phyloP scores from a whole-genome alignment of 73 alveolate species.

The Paramecium primaurelia region DNA sequence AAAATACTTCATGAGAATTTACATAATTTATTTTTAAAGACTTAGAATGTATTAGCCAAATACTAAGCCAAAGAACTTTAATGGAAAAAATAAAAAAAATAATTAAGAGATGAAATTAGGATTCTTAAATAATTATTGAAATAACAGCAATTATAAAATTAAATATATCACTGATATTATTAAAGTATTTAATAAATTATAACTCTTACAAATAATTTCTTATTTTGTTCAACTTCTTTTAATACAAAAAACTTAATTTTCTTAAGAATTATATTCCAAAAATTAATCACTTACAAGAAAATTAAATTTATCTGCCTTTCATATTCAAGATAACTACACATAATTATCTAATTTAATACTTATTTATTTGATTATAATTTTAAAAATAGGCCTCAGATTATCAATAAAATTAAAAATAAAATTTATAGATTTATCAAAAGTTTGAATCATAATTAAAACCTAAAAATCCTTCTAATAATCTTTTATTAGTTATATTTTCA shows the following conservation, averaged over 20 bases:
- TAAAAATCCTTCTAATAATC: too few relatives aligned
- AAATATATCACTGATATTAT: not conserved
- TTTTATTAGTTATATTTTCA: too few relatives aligned
- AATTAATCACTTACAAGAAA: too few relatives aligned
- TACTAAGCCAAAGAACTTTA: not conserved
- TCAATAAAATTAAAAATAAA: too few relatives aligned
- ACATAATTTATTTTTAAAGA: not conserved
- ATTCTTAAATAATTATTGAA: not conserved
- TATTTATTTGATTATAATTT: too few relatives aligned
- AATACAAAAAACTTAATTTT: too few relatives aligned
- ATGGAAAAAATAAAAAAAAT: slow-evolving; percentile 30
- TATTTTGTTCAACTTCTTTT: not conserved
- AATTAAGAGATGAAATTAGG: not conserved
- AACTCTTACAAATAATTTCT: not conserved
- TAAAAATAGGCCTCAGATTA: too few relatives aligned
- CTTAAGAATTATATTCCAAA: too few relatives aligned
- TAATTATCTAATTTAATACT: too few relatives aligned
- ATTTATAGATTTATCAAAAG: too few relatives aligned
- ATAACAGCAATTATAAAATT: not conserved
- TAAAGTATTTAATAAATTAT: not conserved
- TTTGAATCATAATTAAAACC: too few relatives aligned
- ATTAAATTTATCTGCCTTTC: too few relatives aligned
- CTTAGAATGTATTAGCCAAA: not conserved
- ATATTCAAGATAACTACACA: not conserved
- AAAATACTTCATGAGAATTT: not conserved